phyloP scores from a whole-genome alignment of 2,329 filamentous ascomycete genomes.

The Cercospora zeina region DNA sequence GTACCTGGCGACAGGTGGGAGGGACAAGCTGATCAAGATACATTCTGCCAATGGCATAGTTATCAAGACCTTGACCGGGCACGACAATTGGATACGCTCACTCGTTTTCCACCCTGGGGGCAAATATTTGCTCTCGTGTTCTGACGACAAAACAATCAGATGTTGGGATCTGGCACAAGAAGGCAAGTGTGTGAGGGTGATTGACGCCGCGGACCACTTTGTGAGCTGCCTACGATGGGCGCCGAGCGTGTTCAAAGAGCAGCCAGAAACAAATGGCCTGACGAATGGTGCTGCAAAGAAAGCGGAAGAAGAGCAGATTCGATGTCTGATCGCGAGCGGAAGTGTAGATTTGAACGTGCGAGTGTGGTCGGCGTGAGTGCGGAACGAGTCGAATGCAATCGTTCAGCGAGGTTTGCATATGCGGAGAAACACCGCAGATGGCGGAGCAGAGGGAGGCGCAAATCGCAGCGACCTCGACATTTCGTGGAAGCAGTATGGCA shows the following conservation, averaged over 20 bases:
- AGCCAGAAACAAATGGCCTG: slow-evolving; percentile 44
- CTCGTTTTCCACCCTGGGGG: slow-evolving; percentile 89
- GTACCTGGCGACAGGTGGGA: slow-evolving; percentile 82
- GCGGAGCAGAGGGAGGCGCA: background rate
- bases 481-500: background rate
- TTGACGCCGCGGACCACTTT: slow-evolving; percentile 76
- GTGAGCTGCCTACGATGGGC: slow-evolving; percentile 87
- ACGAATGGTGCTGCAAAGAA: slow-evolving; percentile 44
- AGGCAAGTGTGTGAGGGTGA: slow-evolving; percentile 80
- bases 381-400: background rate
- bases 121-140: slow-evolving; percentile 81
- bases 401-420: background rate
- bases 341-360: slow-evolving; percentile 79
- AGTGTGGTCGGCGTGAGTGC: slow-evolving; percentile 51
- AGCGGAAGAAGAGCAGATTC: slow-evolving; percentile 58
- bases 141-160: slow-evolving; percentile 86
- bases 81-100: slow-evolving; percentile 91
- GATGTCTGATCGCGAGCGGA: slow-evolving; percentile 83
- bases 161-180: slow-evolving; percentile 95
- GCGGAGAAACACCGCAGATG: background rate
- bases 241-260: slow-evolving; percentile 67
- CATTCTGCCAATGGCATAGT: slow-evolving; percentile 85
- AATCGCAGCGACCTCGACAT: background rate
- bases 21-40: slow-evolving; percentile 87
- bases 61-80: slow-evolving; percentile 79